Base-by-base conservation (phyloP, 2,329 filamentous ascomycete genomes). In the Ceratocystis papillata region DNA sequence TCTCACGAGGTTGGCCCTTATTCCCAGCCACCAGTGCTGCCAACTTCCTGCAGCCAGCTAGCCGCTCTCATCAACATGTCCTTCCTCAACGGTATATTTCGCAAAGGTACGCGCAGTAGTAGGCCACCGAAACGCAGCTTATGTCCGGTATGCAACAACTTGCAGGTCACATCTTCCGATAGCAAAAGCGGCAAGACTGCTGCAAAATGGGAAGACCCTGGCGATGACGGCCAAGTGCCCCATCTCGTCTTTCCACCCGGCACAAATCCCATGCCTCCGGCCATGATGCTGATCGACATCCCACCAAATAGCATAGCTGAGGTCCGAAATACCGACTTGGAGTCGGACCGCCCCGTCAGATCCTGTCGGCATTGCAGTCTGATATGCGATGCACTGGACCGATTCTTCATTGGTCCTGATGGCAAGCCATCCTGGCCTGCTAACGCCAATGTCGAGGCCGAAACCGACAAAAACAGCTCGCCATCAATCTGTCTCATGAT, bases 281-380 rank as follows among this genome's bases (percentile, higher is more conserved):
- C 66, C 37, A 67, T 67, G 66, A 67, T 65, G 63, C 41, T 67
- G 25, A 33, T 67, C 28, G 63, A 67, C 44, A 67, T 67, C 17
- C 66, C 63, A 22, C 66, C 66, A 30, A 59, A 44, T 28, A 59
- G 66, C 20, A 60, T 67, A 30, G 66, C 66, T 45, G 66, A 67
- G 62, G 63, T 67, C n/a, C 63, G 57, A 5, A 53, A 65, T 6
- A 45, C 25, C 0, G 66, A 67, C 50, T 41, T 50, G 30, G 50
- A 28, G 22, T 65, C 66, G 0, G 66, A 60, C 25, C 41, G 44
- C 37, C 60, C 66, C 6, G 15, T 65, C 10, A 59, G 66, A 28
- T 41, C 41, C 30, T 67, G 66, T 45, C 62, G 59, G 30, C 63
- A 67, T 45, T 67, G 66, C 44, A 12, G 37, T 15, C 50, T 67